phyloP scores from a whole-genome alignment of 176 grass and related monocot species.

The Tuctoria greenei region DNA sequence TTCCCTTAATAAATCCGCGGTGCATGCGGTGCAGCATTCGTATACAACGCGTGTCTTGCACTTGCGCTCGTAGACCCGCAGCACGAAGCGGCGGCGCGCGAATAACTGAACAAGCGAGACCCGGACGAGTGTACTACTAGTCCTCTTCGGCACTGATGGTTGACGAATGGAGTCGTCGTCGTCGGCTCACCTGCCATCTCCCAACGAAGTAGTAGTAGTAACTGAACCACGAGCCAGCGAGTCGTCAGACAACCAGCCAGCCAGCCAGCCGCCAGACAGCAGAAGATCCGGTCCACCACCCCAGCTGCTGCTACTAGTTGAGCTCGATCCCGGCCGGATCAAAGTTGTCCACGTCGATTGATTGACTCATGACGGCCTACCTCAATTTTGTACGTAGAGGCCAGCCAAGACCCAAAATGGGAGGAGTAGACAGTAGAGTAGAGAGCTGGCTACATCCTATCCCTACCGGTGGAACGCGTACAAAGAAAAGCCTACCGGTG shows the following conservation, averaged over 20 bases:
- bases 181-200: conserved; percentile 27
- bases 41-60: no score
- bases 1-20: no score
- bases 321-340: not conserved
- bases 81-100: no score
- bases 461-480: not conserved
- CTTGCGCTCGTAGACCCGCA: no score
- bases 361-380: not conserved
- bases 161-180: not conserved
- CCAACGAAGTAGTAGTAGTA: conserved; percentile 43
- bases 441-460: no score
- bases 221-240: not conserved
- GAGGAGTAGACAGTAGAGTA: no score
- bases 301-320: not conserved
- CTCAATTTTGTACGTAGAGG: not conserved
- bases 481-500: not conserved
- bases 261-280: not conserved
- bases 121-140: not conserved
- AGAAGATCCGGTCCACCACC: not conserved
- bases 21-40: no score
- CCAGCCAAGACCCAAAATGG: no score
- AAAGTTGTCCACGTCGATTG: not conserved
- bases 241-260: no score
- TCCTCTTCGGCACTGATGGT: not conserved
- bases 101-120: no score